A percentile compares a stretch with the other conserved stretches of the same genome.
Evolutionary conservation across 2,329 filamentous ascomycete genomes (phyloP).

Genomic region (Chrysoporthe puriensis): DNA sequence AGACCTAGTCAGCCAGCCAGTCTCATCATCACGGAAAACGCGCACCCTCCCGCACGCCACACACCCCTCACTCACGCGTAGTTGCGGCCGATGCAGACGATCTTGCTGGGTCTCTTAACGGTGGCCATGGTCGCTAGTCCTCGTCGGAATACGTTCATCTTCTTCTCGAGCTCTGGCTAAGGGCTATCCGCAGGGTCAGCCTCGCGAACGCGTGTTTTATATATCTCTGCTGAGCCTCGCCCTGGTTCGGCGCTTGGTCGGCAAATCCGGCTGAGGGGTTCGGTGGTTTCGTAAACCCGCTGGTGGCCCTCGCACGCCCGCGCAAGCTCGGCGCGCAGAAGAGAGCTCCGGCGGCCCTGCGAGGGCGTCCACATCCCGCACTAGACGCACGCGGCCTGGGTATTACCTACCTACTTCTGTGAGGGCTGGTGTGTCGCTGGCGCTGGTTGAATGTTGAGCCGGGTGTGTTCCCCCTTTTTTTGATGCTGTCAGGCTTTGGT

Average conservation of each 20-base stretch:
- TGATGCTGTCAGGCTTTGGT: background rate
- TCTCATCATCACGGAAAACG: background rate
- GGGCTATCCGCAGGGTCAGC: background rate
- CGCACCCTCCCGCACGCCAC: background rate
- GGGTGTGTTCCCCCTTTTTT: background rate
- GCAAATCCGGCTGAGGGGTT: conserved; percentile 20
- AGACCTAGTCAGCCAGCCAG: too few relatives aligned
- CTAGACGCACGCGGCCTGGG: background rate
- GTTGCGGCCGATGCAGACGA: conserved; percentile 88
- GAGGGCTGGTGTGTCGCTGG: background rate
- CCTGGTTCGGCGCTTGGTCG: conserved; percentile 14
- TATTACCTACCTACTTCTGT: conserved; percentile 5
- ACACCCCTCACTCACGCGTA: conserved; percentile 71
- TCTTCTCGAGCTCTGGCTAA: background rate
- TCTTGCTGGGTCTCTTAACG: conserved; percentile 60
- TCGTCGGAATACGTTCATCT: conserved; percentile 34
- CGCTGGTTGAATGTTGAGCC: conserved; percentile 14
- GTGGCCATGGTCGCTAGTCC: conserved; percentile 41
- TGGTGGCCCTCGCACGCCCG: background rate
- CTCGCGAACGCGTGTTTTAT: conserved; percentile 1
- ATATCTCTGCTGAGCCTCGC: background rate
- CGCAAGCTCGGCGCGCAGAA: conserved; percentile 17
- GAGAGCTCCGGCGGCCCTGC: conserved; percentile 3
- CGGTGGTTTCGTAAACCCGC: conserved; percentile 17
- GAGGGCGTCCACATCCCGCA: background rate